Base-by-base conservation (phyloP, 2,329 filamentous ascomycete genomes). In the Aureobasidium sp. region DNA sequence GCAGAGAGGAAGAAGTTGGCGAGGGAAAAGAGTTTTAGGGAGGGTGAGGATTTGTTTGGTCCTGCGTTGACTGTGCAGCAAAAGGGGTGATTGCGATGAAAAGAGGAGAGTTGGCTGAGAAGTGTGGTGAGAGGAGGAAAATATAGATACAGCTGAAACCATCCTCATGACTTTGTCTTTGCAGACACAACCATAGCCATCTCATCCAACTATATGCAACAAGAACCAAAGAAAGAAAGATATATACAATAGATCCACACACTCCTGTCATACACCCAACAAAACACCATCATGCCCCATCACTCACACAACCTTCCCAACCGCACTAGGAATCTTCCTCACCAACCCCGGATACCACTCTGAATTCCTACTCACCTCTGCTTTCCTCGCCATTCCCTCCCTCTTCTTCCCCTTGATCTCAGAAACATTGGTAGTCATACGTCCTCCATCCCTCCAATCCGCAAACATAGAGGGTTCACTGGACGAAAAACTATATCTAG, bases 31-130 rank as follows among this genome's bases (percentile, higher is more conserved):
- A 74, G 70, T 56, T 61, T 62, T 29, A 68, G 65, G 63, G 71
- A 71, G 51, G 69, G 70, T 39, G 77, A 79, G 52, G 77, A 79
- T 17, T 72, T 80, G 53, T 71, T 80, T 73, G 77, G 78, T 73
- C 63, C 75, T 68, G 57, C 57, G 5, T 60, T 60, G 57, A 20
- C 29, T 34, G 39, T 48, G 42, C 55, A 58, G 14, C 42, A 58
- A 15, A 57, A 45, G 41, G 29, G 53, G 5, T 39, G 49, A 53
- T 25, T 25, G 22, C 22, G 22, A 25, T 3, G 22, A 25, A 3
- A 25, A 3, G 22, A 25, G 22, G 22, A 25, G 22, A 25, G 22
- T 25, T 25, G 22, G 22, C 22, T 25, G 22, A 25, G 22, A 25
- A 25, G 22, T 25, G 3, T 25, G 22, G 22, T 25, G 22, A 25